Base-by-base conservation (phyloP, 2,329 filamentous ascomycete genomes). In the Blastomyces percursus region DNA sequence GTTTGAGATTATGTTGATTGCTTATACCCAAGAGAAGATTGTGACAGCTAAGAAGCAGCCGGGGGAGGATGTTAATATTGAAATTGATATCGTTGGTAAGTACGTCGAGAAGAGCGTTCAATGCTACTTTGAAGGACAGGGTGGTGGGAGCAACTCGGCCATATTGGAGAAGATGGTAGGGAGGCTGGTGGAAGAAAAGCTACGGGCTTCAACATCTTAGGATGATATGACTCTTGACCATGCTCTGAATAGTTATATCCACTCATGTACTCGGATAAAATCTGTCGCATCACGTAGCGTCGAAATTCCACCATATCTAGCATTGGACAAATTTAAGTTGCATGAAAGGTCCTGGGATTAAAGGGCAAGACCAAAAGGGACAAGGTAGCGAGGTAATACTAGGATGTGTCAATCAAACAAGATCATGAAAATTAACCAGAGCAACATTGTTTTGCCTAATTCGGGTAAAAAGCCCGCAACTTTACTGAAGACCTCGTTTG, bases 1-100 rank as follows among this genome's bases (percentile, higher is more conserved):
- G 84, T 88, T 83, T 78, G 94, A 97, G 82, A 88, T 99, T 59
- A 99, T 99, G 94, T 81, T 99, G 65, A 96, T 99, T 74, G 84
- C 89, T 9, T 99, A 99, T 76, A 96, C 94, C 12, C 94, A 97
- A 79, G 90, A 93, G 76, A 89, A 89, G 75, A 87, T 99, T 19
- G 88, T 96, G 19, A 86, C 91, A 66, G 90, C 89, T 2, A 80
- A 79, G 60, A 96, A 96, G 83, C 80, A 83, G 75, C 77, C 82
- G 38, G 91, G 92, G 2, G 90, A 96, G 6, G 83, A 86, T 59
- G 90, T 96, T 65, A 96, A 96, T 71, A 84, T 96, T 44, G 92
- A 96, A 80, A 93, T 96, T 61, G 92, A 96, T 73, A 90, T 96
- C 79, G 84, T 88, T 6, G 86, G 86, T 11, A 82, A 82, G 69